Percentiles rank a stretch among this genome's conserved stretches.
These are phyloP conservation scores for Heracleum sosnowskyi DNA, from an alignment of 129 eudicot species.

Conservation along the genomic window DNA sequence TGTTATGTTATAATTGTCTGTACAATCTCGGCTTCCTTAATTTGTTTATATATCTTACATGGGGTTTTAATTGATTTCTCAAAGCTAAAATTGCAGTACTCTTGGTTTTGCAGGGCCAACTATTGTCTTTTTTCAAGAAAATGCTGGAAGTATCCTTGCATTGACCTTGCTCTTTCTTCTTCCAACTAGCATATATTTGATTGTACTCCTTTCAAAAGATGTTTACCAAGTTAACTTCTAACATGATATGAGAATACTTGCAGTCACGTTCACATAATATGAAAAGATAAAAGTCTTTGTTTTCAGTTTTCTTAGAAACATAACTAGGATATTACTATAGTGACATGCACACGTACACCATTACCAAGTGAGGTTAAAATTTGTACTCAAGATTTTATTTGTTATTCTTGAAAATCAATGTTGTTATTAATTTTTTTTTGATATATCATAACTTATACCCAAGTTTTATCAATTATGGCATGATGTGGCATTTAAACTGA, in stretches of 20 bases:
- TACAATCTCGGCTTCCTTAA: background rate
- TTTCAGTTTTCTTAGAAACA: background rate
- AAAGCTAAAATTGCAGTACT: background rate
- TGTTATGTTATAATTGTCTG: background rate
- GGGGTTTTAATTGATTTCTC: background rate
- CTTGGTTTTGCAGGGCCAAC: constrained; percentile 80
- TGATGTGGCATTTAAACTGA: background rate
- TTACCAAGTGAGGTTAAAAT: background rate
- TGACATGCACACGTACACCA: background rate
- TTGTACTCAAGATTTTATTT: background rate
- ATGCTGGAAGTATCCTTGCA: constrained; percentile 98
- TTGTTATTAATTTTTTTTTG: background rate
- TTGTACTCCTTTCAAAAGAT: background rate
- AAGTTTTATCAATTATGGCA: background rate
- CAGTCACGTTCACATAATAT: background rate
- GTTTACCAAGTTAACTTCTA: background rate
- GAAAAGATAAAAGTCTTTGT: background rate
- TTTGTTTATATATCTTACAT: background rate
- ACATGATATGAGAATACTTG: background rate
- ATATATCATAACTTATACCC: background rate
- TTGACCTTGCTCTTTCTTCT: background rate
- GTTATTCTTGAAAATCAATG: background rate
- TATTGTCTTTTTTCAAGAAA: constrained; percentile 88
- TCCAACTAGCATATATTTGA: background rate
- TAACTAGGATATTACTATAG: background rate